Evolutionary conservation across 2,329 filamentous ascomycete species (phyloP), one percentile per base, ranked within the genome.

Genomic region (Phyllosticta capitalensis): DNA sequence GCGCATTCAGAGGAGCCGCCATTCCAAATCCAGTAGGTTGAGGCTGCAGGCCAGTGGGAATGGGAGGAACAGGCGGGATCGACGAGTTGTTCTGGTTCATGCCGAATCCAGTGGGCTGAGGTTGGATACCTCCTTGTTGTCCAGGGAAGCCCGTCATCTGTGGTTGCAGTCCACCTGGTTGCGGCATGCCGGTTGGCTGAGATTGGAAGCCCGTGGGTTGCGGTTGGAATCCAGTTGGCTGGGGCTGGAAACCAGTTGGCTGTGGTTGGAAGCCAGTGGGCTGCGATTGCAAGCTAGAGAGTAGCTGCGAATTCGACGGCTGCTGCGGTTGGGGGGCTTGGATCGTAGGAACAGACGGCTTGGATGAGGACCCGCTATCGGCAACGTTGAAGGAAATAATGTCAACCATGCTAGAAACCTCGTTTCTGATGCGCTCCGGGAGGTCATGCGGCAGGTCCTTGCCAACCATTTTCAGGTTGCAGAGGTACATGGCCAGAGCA

Each of bases 351-450:
- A 76, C 74, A 3, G 76, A 75, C 17, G 38, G 38, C 22, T 74
- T 71, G 14, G 76, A 74, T 66, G 50, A n/a, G n/a, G 49, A 24
- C 10, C 20, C n/a, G 66, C 60, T n/a, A 64, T 99, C 94, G 0
- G 84, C 85, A 22, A 96, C 83, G 65, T 87, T 90, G 71, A 99
- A 99, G 61, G 91, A 96, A 70, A 99, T 99, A 60, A 99, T 99
- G 70, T 99, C 94, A 49, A 99, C 94, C 92, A 99, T 97, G 75
- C 94, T 96, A 3, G 92, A 97, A 19, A 99, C 94, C 73, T 99
- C 94, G 68, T 99, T 99, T 77, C 86, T 88, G 64, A 99, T 86
- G 61, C 84, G 87, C 30, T 96, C 91, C 0, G 94, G 94, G 9
- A 99, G 79, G 5, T 71, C 73, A 1, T 80, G 69, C 0, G 94